A percentile compares a stretch with the other conserved stretches of the same genome.
phyloP scores from a whole-genome alignment of 805 yeast genomes.

The Clavispora asparagi region DNA sequence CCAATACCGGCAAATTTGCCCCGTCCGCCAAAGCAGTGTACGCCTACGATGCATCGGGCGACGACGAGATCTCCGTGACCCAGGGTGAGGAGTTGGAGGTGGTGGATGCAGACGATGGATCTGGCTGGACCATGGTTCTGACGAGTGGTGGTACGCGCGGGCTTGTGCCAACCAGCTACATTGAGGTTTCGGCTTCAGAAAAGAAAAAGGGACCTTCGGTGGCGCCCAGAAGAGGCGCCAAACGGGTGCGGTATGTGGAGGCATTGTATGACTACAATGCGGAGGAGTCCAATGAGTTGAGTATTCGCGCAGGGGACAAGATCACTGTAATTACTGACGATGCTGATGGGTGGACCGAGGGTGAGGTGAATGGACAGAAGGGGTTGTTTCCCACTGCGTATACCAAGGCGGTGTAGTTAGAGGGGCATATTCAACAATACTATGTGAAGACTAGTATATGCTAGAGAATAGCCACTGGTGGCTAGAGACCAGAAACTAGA shows the following conservation, averaged over 20 bases:
- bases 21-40: conserved; percentile 52
- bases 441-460: too few species aligned
- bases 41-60: conserved; percentile 61
- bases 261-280: conserved; percentile 76
- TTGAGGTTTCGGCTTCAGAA: conserved; percentile 32
- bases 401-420: conserved; percentile 33
- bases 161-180: conserved; percentile 79
- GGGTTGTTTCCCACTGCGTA: conserved; percentile 83
- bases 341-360: conserved; percentile 90
- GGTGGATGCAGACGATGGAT: conserved; percentile 71
- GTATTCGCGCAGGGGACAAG: conserved; percentile 66
- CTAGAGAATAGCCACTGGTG: too few species aligned
- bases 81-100: conserved; percentile 61
- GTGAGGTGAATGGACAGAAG: conserved; percentile 59
- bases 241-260: conserved; percentile 54
- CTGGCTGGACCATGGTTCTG: conserved; percentile 80
- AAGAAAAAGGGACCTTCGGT: conserved; percentile 70
- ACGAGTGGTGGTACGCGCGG: conserved; percentile 48
- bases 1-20: conserved; percentile 11
- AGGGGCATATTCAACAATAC: too few species aligned
- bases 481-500: too few species aligned
- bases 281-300: conserved; percentile 74
- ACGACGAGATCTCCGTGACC: conserved; percentile 63
- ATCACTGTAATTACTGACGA: conserved; percentile 56
- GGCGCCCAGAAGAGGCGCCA: conserved; percentile 72